These are phyloP conservation scores for Aegilops bicornis DNA, from an alignment of 176 grass and related monocot genomes.

Conservation along the genomic window DNA sequence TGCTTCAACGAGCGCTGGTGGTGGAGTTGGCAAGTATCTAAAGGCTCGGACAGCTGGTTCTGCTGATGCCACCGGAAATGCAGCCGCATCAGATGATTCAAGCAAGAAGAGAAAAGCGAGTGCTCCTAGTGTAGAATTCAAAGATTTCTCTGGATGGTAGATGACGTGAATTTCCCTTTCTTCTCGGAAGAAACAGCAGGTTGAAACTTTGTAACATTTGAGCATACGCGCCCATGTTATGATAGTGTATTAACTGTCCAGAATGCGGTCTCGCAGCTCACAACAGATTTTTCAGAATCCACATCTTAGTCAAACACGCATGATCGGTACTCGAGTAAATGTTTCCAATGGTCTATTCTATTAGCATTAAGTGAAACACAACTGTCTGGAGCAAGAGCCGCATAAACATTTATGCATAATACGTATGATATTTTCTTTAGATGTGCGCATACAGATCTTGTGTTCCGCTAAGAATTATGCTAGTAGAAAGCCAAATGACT, in stretches of 20 bases:
- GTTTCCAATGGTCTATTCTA: too few species aligned
- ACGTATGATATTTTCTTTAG: too few species aligned
- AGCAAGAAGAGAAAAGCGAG: constrained; percentile 85
- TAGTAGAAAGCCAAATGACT: too few species aligned
- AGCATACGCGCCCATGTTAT: background rate
- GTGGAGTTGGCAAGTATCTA: constrained; percentile 85
- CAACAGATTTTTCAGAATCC: too few species aligned
- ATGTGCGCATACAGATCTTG: too few species aligned
- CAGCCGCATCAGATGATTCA: constrained; percentile 36
- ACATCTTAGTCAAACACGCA: too few species aligned
- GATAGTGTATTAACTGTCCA: constrained; percentile 11
- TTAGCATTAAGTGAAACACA: too few species aligned
- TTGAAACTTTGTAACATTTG: background rate
- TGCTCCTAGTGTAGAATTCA: constrained; percentile 62
- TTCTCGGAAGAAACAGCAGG: background rate
- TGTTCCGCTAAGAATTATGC: background rate
- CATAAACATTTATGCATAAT: too few species aligned
- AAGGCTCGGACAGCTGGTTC: constrained; percentile 55
- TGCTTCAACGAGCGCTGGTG: constrained; percentile 51
- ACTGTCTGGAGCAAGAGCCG: too few species aligned
- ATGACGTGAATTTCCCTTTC: background rate
- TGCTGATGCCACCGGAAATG: constrained; percentile 42
- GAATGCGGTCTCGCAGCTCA: background rate
- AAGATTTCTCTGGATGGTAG: constrained; percentile 94
- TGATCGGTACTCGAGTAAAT: too few species aligned